Evolutionary conservation across 1,284 basidiomycete species (phyloP).

Genomic region (Ustilago loliicola): DNA sequence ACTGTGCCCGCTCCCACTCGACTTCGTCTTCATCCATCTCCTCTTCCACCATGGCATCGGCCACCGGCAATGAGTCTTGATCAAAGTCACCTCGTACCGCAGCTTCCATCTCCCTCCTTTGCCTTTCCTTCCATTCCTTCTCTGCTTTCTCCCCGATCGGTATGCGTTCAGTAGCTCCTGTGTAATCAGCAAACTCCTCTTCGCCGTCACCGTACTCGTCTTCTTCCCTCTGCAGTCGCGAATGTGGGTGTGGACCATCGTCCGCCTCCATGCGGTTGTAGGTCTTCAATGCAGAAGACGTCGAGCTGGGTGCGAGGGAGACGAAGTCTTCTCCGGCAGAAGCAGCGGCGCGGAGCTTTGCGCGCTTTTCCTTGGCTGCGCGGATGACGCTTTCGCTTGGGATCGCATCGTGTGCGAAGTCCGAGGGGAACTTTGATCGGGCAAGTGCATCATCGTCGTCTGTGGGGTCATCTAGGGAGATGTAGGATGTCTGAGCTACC

Average conservation of each 20-base stretch:
- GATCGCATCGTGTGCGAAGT: slow-evolving; percentile 42
- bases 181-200: slow-evolving; percentile 65
- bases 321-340: slow-evolving; percentile 48
- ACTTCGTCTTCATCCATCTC: slow-evolving; percentile 81
- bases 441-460: slow-evolving; percentile 17
- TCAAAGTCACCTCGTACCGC: slow-evolving; percentile 43
- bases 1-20: slow-evolving; percentile 68
- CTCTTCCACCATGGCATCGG: slow-evolving; percentile 73
- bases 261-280: slow-evolving; percentile 28
- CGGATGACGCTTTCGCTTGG: slow-evolving; percentile 55
- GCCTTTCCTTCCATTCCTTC: slow-evolving; percentile 33
- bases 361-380: slow-evolving; percentile 59
- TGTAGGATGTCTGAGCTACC: slow-evolving; percentile 18
- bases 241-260: slow-evolving; percentile 58
- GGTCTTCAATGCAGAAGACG: slow-evolving; percentile 7
- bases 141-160: slow-evolving; percentile 56
- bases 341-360: slow-evolving; percentile 27
- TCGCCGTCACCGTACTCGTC: slow-evolving; percentile 64
- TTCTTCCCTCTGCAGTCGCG: slow-evolving; percentile 61
- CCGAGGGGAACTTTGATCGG: slow-evolving; percentile 31
- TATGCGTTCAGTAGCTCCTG: slow-evolving; percentile 63
- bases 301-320: slow-evolving; percentile 27
- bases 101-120: slow-evolving; percentile 49
- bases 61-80: slow-evolving; percentile 73
- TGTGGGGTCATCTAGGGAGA: slow-evolving; percentile 9